Base-by-base conservation (phyloP, 441 rosid genomes). In the Pelargonium cotyledonis region DNA sequence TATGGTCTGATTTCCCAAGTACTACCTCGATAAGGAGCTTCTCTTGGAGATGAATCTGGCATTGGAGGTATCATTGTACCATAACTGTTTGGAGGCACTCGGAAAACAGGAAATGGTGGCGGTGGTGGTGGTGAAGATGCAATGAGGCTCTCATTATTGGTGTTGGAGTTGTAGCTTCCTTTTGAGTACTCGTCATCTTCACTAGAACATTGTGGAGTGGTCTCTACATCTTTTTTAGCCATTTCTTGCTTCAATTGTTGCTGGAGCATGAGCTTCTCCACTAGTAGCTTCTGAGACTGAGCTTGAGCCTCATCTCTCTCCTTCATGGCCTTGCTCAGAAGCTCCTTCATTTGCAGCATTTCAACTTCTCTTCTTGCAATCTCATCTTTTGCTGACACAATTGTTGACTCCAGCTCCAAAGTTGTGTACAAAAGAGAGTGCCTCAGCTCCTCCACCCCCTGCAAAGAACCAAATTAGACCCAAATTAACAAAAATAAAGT, bases 1-100 rank as follows among this genome's bases (percentile, higher is more conserved):
- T 7, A 55, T 1, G 79, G 72, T 73, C 82, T 83, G 15, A 31
- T 9, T 19, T 84, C 88, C 91, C 88, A 80, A 46, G 63, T 73
- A 14, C 1, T 49, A 14, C 15, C 55, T 14, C 15, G 51, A 46
- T 46, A 46, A 46, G 14, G 14, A 14, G 51, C 12, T 46, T 10
- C 51, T 46, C 51, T 12, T 49, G 55, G 55, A 11, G 55, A 49
- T 12, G 55, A 11, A 49, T 49, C n/a, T 12, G 55, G n/a, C 15
- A 49, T 4, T 12, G 55, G 55, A 49, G 55, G 55, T 49, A 49
- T 14, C 55, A 49, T 1, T 49, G 55, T 14, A 14, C 55, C 55
- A 49, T 49, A 49, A 14, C 80, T 81, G 62, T 76, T 79, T 21
- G 72, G 53, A 64, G 77, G 68, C 5, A 73, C 80, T 69, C 26